Evolutionary conservation across 805 yeast genomes (phyloP).

Genomic region (Candida bentonensis): DNA sequence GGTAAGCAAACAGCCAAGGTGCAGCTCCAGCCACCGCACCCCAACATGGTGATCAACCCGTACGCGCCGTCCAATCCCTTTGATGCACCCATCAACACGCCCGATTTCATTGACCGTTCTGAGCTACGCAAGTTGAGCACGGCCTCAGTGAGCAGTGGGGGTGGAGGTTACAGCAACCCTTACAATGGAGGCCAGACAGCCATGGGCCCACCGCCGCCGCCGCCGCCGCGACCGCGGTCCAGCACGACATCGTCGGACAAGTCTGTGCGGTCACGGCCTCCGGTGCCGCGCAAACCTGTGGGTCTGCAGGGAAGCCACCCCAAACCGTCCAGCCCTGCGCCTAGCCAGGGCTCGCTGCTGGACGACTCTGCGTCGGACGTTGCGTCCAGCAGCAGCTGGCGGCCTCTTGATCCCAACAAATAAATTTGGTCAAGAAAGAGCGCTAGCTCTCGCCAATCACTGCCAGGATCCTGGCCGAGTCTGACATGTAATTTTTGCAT

Average conservation of each 20-base stretch:
- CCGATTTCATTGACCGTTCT: slow-evolving; percentile 33
- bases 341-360: too few relatives aligned
- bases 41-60: slow-evolving; percentile 50
- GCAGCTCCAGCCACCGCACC: slow-evolving; percentile 29
- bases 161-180: neutral
- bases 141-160: neutral
- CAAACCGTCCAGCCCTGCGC: neutral
- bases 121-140: neutral
- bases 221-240: neutral
- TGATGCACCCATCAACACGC: slow-evolving; percentile 26
- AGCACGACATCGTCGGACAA: neutral
- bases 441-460: too few relatives aligned
- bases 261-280: neutral
- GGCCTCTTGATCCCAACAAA: too few relatives aligned
- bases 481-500: too few relatives aligned
- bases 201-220: neutral
- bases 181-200: too few relatives aligned
- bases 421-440: too few relatives aligned
- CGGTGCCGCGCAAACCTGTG: slow-evolving; percentile 7
- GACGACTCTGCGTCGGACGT: too few relatives aligned
- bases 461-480: too few relatives aligned
- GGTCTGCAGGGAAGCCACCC: slow-evolving; percentile 3
- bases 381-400: too few relatives aligned
- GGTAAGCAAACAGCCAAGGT: slow-evolving; percentile 67
- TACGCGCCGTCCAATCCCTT: slow-evolving; percentile 63